Evolutionary conservation across 2,329 filamentous ascomycete species (phyloP), one percentile per base, ranked within the genome.

Genomic region (Venturia carpophila): DNA sequence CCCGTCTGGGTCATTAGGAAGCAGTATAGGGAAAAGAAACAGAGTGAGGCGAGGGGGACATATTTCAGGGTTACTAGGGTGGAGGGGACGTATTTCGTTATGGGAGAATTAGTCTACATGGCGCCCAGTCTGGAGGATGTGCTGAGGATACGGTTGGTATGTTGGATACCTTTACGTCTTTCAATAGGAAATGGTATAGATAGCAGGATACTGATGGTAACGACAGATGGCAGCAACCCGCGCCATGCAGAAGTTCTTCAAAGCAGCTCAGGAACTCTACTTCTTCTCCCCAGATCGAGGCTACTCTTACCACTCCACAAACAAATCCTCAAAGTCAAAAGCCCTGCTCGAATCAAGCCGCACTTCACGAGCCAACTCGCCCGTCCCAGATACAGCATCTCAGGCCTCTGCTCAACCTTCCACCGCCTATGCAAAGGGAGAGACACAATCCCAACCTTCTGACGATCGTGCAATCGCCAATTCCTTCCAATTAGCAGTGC

Each of bases 1-100:
- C 80, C 73, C 74, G 76, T 86, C 43, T 88, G 83, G 81, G 80
- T 86, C 2, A 82, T 87, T 64, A 80, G 84, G 67, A 86, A 85
- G 69, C 84, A 87, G 71, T 76, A 75, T 64, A 75, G 82, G 60
- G 75, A 76, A 66, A 81, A 82, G 69, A 73, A 73, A 39, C 24
- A 55, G n/a, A 52, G 47, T 11, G 47, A 52, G 47, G 47, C 47
- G 47, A 52, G 47, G 21, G 47, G 47, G 11, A 21, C 21, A 21
- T 52, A 52, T 27, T 58, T 17, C 17, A 58, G 30, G 30, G 52
- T 58, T 21, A 58, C 52, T 10, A 63, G 24, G 37, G 76, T 83
- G 6, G 73, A 86, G 60, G 82, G 79, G 15, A 84, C 83, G 2
- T 87, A 84, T 72, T 87, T 84, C 70, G 78, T 85, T 11, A 79